phyloP scores from a whole-genome alignment of 2,329 filamentous ascomycete species.

The Calonectria pseudoreteaudii region DNA sequence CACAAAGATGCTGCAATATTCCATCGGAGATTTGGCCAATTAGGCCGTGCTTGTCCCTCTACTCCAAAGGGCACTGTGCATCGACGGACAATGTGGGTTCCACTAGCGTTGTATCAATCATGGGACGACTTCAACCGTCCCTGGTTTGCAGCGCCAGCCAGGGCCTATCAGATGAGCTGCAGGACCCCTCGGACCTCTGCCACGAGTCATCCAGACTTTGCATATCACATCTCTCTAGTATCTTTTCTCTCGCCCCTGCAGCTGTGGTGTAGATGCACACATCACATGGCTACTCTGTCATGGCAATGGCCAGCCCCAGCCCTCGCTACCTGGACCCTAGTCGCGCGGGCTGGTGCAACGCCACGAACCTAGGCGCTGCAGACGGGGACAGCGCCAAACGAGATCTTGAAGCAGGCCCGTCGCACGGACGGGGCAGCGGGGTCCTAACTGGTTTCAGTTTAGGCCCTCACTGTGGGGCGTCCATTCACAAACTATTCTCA shows the following conservation, averaged over 20 bases:
- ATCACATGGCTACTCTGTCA: conserved; percentile 7
- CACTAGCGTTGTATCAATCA: background rate
- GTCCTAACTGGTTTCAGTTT: conserved; percentile 29
- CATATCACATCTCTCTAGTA: background rate
- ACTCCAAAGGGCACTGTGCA: background rate
- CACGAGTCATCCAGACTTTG: background rate
- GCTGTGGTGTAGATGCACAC: conserved; percentile 1
- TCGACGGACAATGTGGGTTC: background rate
- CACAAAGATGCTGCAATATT: conserved; percentile 29
- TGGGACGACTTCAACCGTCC: conserved; percentile 4
- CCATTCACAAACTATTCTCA: conserved; percentile 10
- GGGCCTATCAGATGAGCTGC: background rate
- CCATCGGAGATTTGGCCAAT: conserved; percentile 17
- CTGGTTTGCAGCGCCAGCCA: background rate
- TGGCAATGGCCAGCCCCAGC: background rate
- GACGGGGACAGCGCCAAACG: conserved; percentile 32
- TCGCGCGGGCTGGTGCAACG: conserved; percentile 33
- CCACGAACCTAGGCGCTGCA: conserved; percentile 39
- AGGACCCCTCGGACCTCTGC: background rate
- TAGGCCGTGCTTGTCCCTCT: background rate
- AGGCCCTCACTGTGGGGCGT: background rate
- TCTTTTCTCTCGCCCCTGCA: background rate
- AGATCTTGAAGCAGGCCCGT: conserved; percentile 40
- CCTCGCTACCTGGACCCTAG: conserved; percentile 7
- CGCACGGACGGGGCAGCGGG: conserved; percentile 41